These are phyloP conservation scores for Suillus lakei DNA, from an alignment of 768 basidiomycete species.

Conservation along the genomic window DNA sequence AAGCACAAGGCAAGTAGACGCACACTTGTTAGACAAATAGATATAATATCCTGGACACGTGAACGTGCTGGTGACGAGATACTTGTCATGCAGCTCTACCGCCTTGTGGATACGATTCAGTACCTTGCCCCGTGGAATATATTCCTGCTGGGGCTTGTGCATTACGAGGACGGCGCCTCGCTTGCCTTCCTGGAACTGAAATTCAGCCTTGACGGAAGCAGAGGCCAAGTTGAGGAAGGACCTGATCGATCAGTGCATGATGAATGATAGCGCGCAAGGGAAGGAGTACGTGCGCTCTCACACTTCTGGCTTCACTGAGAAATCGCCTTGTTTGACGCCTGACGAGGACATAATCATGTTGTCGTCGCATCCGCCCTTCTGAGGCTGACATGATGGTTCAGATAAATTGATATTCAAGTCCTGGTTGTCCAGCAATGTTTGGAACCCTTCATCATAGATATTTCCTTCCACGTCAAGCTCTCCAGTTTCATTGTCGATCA, in stretches of 20 bases:
- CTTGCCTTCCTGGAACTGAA: constrained; percentile 36
- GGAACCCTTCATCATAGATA: constrained; percentile 32
- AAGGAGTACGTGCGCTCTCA: constrained; percentile 16
- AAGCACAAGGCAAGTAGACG: neutral
- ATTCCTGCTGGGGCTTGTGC: constrained; percentile 30
- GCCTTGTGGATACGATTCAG: constrained; percentile 30
- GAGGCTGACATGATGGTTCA: constrained; percentile 17
- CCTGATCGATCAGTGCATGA: neutral
- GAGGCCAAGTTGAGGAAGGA: constrained; percentile 29
- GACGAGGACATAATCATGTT: constrained; percentile 28
- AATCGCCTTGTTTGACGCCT: constrained; percentile 20
- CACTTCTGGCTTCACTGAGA: constrained; percentile 22
- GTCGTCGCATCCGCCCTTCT: constrained; percentile 21
- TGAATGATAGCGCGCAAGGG: neutral
- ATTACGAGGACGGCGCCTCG: constrained; percentile 43
- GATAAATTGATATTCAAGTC: constrained; percentile 8
- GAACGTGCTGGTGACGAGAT: constrained; percentile 37
- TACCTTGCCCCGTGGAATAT: constrained; percentile 23
- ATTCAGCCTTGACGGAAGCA: constrained; percentile 38
- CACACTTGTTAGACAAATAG: constrained; percentile 35
- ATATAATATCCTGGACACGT: constrained; percentile 39
- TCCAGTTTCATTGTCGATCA: constrained; percentile 34
- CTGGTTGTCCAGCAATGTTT: constrained; percentile 18
- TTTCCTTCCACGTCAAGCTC: constrained; percentile 35
- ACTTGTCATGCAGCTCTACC: constrained; percentile 31